Evolutionary conservation across 1,284 basidiomycete species (phyloP), one percentile per base, ranked within the genome.

Genomic region (Salmacisia buchloeana): DNA sequence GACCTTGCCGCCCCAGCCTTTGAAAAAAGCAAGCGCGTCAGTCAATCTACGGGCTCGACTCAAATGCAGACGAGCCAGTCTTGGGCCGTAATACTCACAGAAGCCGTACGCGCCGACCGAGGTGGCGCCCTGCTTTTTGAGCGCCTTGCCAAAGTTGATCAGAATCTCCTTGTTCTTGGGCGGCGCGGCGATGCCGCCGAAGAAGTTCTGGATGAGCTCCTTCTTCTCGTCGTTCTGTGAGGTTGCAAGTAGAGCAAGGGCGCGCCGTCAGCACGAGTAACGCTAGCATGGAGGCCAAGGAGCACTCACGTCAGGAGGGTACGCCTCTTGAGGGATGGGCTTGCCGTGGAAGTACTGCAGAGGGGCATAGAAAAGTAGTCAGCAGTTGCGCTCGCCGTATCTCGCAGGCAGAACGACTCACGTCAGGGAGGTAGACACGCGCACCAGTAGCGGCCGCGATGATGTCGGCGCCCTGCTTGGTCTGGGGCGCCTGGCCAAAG

Each of bases 361-460:
- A 33, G 21, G 49, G 35, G 15, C 35, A 9, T 10, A 38, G 36
- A 10, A 38, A 38, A 38, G 36, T 12, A 10, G 10, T 38, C 36
- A 38, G 36, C 36, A n/a, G n/a, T 38, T 38, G 12, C 36, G n/a
- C 36, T 38, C n/a, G 1, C 10, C 36, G 1, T 38, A 1, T 12
- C 1, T 38, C 12, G 12, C 18, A 1, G 18, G 2, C 7, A 12
- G 1, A 9, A 2, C 31, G 21, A 54, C 49, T 54, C 49, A 54
- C 49, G 78, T 87, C 86, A 33, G 86, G 86, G 84, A 88, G 85
- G 76, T 86, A 84, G 6, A 85, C 84, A 6, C 81, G 80, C 66
- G 80, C 80, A 62, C 79, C 81, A 79, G 70, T 15, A 12, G 43
- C 7, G 18, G 21, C 27, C 34, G 39, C 39, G n/a, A 52, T 36